Conservation (phyloP, 257 asterid species). For the Solanum ossicruentum region DNA sequence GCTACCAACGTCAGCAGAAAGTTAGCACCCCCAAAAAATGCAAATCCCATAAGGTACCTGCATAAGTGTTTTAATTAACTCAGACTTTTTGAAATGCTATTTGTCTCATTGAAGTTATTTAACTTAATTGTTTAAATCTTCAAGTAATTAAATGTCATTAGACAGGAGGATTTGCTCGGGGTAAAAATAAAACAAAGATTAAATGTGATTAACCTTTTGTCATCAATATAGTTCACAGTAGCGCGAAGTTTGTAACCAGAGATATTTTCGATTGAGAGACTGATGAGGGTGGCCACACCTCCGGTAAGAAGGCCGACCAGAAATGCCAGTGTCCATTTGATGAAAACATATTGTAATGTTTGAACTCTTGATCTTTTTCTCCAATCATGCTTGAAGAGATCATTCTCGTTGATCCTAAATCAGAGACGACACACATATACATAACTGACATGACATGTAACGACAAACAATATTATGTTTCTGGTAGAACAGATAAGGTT, state of each 20-base stretch:
- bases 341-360: constrained; percentile 57
- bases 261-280: constrained; percentile 77
- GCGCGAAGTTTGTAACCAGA: constrained; percentile 73
- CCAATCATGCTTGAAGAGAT: constrained; percentile 95
- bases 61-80: not conserved
- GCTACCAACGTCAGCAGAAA: constrained; percentile 53
- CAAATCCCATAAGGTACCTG: constrained; percentile 61
- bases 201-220: constrained; percentile 33
- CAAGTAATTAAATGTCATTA: not conserved
- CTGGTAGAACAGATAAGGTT: not conserved
- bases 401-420: constrained; percentile 75
- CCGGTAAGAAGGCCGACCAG: constrained; percentile 87
- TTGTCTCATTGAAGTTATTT: constrained; percentile 3
- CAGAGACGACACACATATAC: not conserved
- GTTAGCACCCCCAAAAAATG: constrained; percentile 40
- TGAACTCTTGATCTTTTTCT: constrained; percentile 68
- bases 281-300: constrained; percentile 59
- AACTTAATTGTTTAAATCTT: not conserved
- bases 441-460: not conserved
- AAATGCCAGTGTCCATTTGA: constrained; percentile 74
- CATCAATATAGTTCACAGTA: constrained; percentile 40
- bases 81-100: not conserved
- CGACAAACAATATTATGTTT: not conserved
- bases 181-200: not conserved
- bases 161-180: not conserved